phyloP scores from a whole-genome alignment of 2,329 filamentous ascomycete genomes.

The Aureobasidium vineae region DNA sequence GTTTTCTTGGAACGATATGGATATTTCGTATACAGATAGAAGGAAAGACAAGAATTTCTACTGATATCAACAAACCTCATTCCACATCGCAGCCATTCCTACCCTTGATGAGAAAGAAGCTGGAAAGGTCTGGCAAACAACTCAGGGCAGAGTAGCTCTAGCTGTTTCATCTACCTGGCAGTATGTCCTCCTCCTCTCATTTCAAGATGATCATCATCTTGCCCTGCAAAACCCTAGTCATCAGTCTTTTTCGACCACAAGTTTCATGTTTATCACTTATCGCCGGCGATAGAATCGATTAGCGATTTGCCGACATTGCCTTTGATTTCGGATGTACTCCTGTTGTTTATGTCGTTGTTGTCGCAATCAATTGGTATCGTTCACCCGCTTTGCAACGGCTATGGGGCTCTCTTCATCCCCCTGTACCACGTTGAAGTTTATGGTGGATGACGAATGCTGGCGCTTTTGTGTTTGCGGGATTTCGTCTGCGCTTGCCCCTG shows the following conservation, averaged over 20 bases:
- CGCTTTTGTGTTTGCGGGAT: background rate
- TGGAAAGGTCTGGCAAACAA: background rate
- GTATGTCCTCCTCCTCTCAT: background rate
- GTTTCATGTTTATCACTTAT: constrained; percentile 9
- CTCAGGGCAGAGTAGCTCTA: background rate
- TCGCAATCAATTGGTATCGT: background rate
- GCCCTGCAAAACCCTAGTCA: background rate
- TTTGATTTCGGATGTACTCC: background rate
- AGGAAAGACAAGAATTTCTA: background rate
- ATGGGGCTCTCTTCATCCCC: background rate
- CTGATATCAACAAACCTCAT: background rate
- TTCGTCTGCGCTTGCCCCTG: background rate
- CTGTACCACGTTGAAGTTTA: constrained; percentile 11
- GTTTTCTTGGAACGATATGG: background rate
- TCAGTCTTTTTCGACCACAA: background rate
- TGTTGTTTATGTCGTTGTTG: background rate
- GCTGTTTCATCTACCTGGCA: background rate
- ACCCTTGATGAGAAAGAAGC: background rate
- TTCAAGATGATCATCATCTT: background rate
- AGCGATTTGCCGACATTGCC: background rate
- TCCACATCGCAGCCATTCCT: no score
- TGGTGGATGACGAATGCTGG: background rate
- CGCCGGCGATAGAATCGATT: background rate
- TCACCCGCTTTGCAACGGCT: constrained; percentile 13
- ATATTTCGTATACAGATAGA: background rate